Conservation (phyloP, 257 asterid genomes). For the Mitragyna speciosa region DNA sequence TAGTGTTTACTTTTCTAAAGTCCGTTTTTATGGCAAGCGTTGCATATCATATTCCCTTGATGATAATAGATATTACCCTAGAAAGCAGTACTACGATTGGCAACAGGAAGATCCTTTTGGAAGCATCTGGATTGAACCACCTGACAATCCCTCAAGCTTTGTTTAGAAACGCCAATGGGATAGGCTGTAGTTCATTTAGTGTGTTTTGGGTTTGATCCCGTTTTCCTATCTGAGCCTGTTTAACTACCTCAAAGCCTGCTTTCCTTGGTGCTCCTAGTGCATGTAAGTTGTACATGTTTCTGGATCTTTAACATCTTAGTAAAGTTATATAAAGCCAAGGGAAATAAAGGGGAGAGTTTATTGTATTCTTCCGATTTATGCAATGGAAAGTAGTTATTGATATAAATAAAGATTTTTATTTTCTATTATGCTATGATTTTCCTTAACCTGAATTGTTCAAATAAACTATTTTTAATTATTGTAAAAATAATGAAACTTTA, state of each 20-base stretch:
- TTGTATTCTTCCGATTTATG: too few relatives aligned
- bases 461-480: too few relatives aligned
- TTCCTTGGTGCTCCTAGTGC: not conserved
- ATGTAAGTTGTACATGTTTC: not conserved
- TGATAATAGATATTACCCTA: conserved; percentile 65
- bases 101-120: conserved; percentile 78
- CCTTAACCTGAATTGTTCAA: too few relatives aligned
- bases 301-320: not conserved
- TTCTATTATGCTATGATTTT: too few relatives aligned
- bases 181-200: conserved; percentile 19
- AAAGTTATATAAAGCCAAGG: too few relatives aligned
- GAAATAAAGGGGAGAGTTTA: too few relatives aligned
- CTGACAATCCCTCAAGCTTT: conserved; percentile 62
- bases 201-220: not conserved
- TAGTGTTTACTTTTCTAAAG: conserved; percentile 75
- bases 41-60: conserved; percentile 72
- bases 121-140: conserved; percentile 88
- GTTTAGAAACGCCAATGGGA: conserved; percentile 25
- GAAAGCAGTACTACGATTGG: conserved; percentile 79
- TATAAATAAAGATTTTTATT: too few relatives aligned
- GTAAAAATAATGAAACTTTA: too few relatives aligned
- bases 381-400: too few relatives aligned
- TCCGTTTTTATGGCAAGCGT: conserved; percentile 72
- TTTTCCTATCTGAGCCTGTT: not conserved
- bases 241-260: not conserved